Percentiles rank a stretch among this genome's conserved stretches.
These are phyloP conservation scores for Apiotrichum montevideense DNA, from an alignment of 1,284 basidiomycete genomes.

Conservation along the genomic window DNA sequence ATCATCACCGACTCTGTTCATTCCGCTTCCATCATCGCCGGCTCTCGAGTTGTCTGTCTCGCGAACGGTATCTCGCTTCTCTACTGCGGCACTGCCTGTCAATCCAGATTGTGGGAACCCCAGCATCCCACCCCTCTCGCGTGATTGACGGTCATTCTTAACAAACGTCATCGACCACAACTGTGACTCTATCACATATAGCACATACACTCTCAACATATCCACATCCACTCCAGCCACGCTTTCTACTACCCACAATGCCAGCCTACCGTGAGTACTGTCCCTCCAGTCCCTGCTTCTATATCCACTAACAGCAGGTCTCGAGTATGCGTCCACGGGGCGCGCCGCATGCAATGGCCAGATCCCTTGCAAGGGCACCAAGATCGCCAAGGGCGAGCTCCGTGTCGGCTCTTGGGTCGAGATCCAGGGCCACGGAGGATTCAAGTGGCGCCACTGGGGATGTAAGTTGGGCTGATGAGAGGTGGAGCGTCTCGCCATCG, in stretches of 20 bases:
- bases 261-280: not conserved
- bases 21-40: too few species aligned
- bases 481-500: not conserved
- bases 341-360: conserved; percentile 79
- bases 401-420: conserved; percentile 72
- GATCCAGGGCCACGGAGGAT: conserved; percentile 61
- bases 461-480: conserved; percentile 24
- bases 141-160: too few species aligned
- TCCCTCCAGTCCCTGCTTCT: not conserved
- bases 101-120: too few species aligned
- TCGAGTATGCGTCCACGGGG: conserved; percentile 53
- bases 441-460: conserved; percentile 51
- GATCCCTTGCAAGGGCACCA: conserved; percentile 72
- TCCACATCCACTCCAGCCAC: too few species aligned
- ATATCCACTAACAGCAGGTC: conserved; percentile 13
- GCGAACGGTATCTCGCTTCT: too few species aligned
- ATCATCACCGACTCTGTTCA: too few species aligned
- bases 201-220: too few species aligned
- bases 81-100: too few species aligned
- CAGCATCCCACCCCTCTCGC: too few species aligned
- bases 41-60: too few species aligned
- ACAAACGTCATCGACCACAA: too few species aligned
- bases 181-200: too few species aligned
- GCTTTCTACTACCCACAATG: not conserved
- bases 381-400: conserved; percentile 65